Conservation (phyloP, 345 rosid genomes). For the Citrus reticulata region DNA sequence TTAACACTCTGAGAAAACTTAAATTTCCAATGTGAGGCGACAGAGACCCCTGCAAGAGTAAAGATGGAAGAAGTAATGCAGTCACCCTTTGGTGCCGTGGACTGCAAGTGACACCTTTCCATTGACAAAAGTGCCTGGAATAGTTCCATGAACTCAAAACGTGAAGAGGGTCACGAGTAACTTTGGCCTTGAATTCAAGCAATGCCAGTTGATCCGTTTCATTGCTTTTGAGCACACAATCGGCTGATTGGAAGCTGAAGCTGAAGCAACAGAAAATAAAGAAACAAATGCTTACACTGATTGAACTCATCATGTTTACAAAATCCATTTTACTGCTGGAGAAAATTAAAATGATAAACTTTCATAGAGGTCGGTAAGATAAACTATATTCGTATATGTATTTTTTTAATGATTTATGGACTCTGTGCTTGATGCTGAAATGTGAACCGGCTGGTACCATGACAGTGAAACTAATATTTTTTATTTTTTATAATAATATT, state of each 20-base stretch:
- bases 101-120: background rate
- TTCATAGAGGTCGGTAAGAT: no score
- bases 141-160: background rate
- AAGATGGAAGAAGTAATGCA: background rate
- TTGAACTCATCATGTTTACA: background rate
- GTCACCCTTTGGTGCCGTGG: background rate
- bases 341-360: no score
- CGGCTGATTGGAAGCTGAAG: background rate
- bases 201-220: conserved; percentile 3
- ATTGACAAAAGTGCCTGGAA: background rate
- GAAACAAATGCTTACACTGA: background rate
- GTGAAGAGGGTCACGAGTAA: background rate
- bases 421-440: no score
- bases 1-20: background rate
- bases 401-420: no score
- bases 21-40: background rate
- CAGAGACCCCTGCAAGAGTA: background rate
- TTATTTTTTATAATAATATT: no score
- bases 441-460: no score
- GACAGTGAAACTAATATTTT: no score
- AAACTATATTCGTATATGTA: no score
- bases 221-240: background rate
- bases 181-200: background rate
- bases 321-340: background rate
- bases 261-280: background rate